These are phyloP conservation scores for Phytophthora citricola DNA, from an alignment of 352 stramenopile genomes.

Conservation along the genomic window DNA sequence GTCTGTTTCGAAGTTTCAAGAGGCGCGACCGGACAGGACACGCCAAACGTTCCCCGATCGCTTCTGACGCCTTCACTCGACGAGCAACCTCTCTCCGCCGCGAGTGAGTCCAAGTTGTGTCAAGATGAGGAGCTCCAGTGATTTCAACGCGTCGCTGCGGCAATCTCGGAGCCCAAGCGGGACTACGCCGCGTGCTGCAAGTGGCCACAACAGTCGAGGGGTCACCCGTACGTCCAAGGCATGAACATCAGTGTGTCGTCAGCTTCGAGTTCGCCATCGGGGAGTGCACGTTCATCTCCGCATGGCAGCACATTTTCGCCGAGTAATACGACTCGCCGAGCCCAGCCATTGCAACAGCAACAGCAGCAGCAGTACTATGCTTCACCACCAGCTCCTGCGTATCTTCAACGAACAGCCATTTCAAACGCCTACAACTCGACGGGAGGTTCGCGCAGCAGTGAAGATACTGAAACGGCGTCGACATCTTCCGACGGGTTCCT, in stretches of 20 bases:
- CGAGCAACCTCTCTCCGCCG: neutral
- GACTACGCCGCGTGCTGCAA: conserved; percentile 19
- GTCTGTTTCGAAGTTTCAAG: conserved; percentile 24
- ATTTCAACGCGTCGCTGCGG: conserved; percentile 41
- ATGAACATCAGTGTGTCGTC: conserved; percentile 63
- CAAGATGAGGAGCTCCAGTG: conserved; percentile 44
- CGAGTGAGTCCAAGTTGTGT: neutral
- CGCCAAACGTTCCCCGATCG: conserved; percentile 10
- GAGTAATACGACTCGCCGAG: conserved; percentile 30
- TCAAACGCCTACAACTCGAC: conserved; percentile 66
- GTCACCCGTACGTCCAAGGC: conserved; percentile 25
- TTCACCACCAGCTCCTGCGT: conserved; percentile 18
- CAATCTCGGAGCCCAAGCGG: conserved; percentile 34
- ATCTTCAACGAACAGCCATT: conserved; percentile 70
- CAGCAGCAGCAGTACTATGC: conserved; percentile 36
- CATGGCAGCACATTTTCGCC: conserved; percentile 29
- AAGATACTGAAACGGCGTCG: conserved; percentile 69
- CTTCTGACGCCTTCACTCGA: conserved; percentile 4
- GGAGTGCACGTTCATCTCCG: conserved; percentile 47
- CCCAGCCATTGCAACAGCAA: conserved; percentile 30
- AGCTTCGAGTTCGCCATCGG: conserved; percentile 40
- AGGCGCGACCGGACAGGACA: conserved; percentile 21
- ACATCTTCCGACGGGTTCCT: conserved; percentile 58
- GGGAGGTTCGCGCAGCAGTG: conserved; percentile 25
- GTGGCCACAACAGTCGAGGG: conserved; percentile 15